Percentiles rank a stretch among this genome's conserved stretches.
Evolutionary conservation across 192 early-diverging fungal genomes (phyloP).

Genomic region (Rhizophagus clarus): DNA sequence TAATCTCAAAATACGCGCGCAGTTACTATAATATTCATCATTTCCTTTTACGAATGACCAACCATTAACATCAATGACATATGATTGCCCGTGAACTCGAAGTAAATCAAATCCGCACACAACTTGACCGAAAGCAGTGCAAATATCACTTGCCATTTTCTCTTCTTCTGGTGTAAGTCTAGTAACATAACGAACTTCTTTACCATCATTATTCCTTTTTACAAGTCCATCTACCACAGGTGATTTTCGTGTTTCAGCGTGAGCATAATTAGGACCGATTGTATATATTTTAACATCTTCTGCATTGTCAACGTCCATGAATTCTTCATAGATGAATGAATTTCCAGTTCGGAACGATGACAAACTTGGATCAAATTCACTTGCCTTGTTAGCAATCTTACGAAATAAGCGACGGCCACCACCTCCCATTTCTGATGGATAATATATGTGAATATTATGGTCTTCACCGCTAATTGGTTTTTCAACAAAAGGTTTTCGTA

Average conservation of each 20-base stretch:
- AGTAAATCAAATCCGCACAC: constrained; percentile 96
- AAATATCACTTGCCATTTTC: constrained; percentile 73
- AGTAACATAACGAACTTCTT: constrained; percentile 94
- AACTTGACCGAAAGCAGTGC: constrained; percentile 85
- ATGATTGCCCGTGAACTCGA: constrained; percentile 77
- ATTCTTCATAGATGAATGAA: constrained; percentile 94
- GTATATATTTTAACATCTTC: constrained; percentile 99
- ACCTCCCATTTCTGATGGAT: constrained; percentile 77
- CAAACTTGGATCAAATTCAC: constrained; percentile 79
- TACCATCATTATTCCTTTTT: constrained; percentile 93
- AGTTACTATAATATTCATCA: constrained; percentile 88
- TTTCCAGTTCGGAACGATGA: constrained; percentile 68
- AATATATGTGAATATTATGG: constrained; percentile 98
- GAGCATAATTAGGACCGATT: constrained; percentile 83
- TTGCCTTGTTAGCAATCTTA: constrained; percentile 94
- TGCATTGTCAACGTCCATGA: constrained; percentile 91
- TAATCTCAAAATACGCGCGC: constrained; percentile 71
- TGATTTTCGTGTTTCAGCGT: constrained; percentile 93
- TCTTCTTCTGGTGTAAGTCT: constrained; percentile 78
- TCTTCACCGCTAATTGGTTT: constrained; percentile 96
- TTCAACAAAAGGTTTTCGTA: constrained; percentile 96
- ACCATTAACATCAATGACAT: constrained; percentile 98
- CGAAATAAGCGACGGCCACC: constrained; percentile 78
- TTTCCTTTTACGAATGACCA: constrained; percentile 99
- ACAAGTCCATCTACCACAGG: constrained; percentile 96